Evolutionary conservation across 495 filamentous ascomycete species (phyloP).

Genomic region (Penicillium manginii): DNA sequence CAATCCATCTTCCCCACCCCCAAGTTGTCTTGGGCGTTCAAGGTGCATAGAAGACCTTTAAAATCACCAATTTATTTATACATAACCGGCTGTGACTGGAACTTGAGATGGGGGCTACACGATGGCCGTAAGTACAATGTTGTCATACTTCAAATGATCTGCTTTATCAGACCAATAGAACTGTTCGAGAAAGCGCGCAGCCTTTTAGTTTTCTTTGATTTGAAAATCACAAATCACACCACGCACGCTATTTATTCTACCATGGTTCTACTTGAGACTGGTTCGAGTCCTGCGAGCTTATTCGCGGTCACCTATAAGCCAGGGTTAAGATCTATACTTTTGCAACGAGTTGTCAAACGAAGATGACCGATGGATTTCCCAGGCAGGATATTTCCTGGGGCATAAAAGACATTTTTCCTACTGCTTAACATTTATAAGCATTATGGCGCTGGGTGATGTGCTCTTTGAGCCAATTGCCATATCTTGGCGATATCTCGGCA

Average conservation of each 20-base stretch:
- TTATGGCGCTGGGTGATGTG: neutral
- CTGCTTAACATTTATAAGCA: neutral
- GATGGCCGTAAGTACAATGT: neutral
- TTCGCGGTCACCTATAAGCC: too few relatives aligned
- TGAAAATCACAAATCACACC: neutral
- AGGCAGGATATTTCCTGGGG: too few relatives aligned
- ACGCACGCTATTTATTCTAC: neutral
- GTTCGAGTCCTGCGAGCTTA: too few relatives aligned
- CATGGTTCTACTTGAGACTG: neutral
- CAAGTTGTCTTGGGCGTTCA: neutral
- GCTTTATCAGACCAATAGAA: neutral
- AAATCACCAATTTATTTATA: neutral
- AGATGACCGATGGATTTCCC: too few relatives aligned
- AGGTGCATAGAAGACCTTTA: neutral
- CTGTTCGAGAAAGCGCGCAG: neutral
- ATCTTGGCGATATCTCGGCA: conserved; percentile 2
- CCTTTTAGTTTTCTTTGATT: neutral
- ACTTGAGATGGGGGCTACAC: neutral
- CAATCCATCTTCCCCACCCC: conserved; percentile 1
- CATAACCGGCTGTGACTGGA: neutral
- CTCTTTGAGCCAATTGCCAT: conserved; percentile 1
- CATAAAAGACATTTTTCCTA: too few relatives aligned
- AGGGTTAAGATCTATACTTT: neutral
- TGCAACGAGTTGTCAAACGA: too few relatives aligned
- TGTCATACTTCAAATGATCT: neutral